A percentile compares a stretch with the other conserved stretches of the same genome.
These are phyloP conservation scores for Termitomyces eurrhizus DNA, from an alignment of 768 basidiomycete genomes.

Conservation along the genomic window DNA sequence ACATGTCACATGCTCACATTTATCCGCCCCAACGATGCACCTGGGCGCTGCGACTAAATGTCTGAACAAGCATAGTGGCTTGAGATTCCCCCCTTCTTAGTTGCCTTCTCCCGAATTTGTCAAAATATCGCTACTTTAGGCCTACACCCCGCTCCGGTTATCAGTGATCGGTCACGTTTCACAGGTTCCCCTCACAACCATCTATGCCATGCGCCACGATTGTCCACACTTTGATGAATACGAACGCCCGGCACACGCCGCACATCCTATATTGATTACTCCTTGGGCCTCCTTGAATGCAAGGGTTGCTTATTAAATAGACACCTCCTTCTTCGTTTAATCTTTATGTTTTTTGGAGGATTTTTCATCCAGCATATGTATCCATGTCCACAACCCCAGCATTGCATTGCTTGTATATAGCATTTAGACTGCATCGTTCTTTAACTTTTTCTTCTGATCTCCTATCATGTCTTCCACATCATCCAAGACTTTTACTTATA, in stretches of 20 bases:
- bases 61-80: conserved; percentile 26
- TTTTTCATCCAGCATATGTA: background rate
- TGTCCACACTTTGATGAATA: conserved; percentile 3
- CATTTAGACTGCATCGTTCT: conserved; percentile 6
- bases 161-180: conserved; percentile 2
- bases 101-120: background rate
- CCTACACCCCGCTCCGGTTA: background rate
- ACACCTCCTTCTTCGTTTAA: background rate
- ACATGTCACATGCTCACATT: conserved; percentile 82
- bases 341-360: background rate
- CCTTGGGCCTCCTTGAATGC: background rate
- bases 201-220: conserved; percentile 6
- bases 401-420: conserved; percentile 6
- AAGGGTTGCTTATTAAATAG: conserved; percentile 6
- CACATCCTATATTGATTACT: conserved; percentile 5
- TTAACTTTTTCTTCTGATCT: background rate
- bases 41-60: conserved; percentile 44
- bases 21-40: conserved; percentile 51
- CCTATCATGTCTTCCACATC: background rate
- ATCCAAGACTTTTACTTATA: background rate
- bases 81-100: background rate
- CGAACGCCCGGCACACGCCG: background rate
- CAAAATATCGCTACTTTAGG: conserved; percentile 4
- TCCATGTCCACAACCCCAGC: background rate
- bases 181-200: background rate